Percentiles rank a stretch among this genome's conserved stretches.
These are phyloP conservation scores for Globisporangium barbulae DNA, from an alignment of 352 stramenopile species.

Conservation along the genomic window DNA sequence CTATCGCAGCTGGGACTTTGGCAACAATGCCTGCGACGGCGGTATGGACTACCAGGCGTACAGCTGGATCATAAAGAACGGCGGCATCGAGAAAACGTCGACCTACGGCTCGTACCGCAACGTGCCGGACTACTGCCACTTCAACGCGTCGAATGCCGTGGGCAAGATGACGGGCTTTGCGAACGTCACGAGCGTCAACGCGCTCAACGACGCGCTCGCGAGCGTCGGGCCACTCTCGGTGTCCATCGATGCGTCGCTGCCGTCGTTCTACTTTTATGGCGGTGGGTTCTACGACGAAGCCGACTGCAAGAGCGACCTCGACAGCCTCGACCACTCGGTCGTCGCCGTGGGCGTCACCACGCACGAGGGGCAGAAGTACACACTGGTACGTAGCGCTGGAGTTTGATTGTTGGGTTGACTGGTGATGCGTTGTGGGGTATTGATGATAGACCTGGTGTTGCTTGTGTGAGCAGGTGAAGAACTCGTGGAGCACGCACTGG, in stretches of 20 bases:
- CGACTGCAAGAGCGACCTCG: conserved; percentile 88
- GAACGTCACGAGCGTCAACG: conserved; percentile 72
- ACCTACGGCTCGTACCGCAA: conserved; percentile 90
- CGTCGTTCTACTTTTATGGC: conserved; percentile 89
- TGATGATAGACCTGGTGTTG: not conserved
- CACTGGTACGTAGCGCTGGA: conserved; percentile 36
- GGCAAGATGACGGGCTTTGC: conserved; percentile 74
- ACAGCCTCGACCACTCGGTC: conserved; percentile 92
- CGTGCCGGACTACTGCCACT: conserved; percentile 87
- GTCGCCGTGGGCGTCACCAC: conserved; percentile 89
- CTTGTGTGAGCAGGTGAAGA: conserved; percentile 61
- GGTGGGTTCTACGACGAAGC: conserved; percentile 85
- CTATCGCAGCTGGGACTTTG: conserved; percentile 76
- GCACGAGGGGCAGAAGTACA: conserved; percentile 90
- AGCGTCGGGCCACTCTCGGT: conserved; percentile 85
- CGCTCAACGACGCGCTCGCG: conserved; percentile 78
- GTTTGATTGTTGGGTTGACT: too few species aligned
- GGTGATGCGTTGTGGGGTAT: not conserved
- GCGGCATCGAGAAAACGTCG: conserved; percentile 68
- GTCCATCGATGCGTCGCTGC: conserved; percentile 81
- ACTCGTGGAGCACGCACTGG: conserved; percentile 94
- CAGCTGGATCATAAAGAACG: conserved; percentile 82
- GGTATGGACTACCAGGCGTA: conserved; percentile 90
- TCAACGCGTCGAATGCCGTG: conserved; percentile 68
- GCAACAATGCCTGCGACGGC: conserved; percentile 89